Base-by-base conservation (phyloP, 1,284 basidiomycete genomes). In the Apiotrichum siamense region DNA sequence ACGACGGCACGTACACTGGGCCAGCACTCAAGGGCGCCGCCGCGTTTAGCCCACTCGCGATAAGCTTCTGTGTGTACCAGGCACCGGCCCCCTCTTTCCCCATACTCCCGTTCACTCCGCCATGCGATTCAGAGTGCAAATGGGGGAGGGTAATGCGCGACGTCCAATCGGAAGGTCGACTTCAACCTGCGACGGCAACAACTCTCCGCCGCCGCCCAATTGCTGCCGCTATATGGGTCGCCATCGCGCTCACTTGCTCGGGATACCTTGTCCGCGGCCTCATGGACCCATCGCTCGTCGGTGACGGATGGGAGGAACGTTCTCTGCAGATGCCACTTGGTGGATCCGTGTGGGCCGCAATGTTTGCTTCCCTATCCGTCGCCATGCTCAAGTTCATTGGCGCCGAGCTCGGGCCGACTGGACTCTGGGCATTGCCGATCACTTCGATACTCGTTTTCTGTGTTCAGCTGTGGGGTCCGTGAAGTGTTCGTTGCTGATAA, bases 301-400 rank as follows among this genome's bases (percentile, higher is more conserved):
- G 11, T 18, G 10, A 31, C 5, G 5, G n/a, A 7, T 7, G 26
- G 5, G 9, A 18, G 10, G 10, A 12, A 26, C 15, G 21, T 12
- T 18, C 35, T 2, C 18, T 18, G 5, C 18, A 20, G n/a, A 15
- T 20, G 4, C 45, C 20, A 12, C n/a, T 18, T 3, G 25, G 5
- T 7, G 40, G 18, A 17, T 4, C 33, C 12, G 31, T 33, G 23
- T 62, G 61, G 58, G 67, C 69, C 23, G 47, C 65, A 21, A 46
- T 66, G n/a, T 70, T 65, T 63, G 64, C 67, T 18, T 50, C 54
- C 2, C 68, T 32, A 4, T 25, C 66, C 17, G 65, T 69, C 15
- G 60, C 54, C 4, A 58, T 55, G 29, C 54, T 72, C 43, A 66
- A 63, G 3, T 60, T 35, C 15, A 46, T 66, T 9, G 70, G 70